These are phyloP conservation scores for Yarrowia sp. DNA, from an alignment of 805 yeast species.

Conservation along the genomic window DNA sequence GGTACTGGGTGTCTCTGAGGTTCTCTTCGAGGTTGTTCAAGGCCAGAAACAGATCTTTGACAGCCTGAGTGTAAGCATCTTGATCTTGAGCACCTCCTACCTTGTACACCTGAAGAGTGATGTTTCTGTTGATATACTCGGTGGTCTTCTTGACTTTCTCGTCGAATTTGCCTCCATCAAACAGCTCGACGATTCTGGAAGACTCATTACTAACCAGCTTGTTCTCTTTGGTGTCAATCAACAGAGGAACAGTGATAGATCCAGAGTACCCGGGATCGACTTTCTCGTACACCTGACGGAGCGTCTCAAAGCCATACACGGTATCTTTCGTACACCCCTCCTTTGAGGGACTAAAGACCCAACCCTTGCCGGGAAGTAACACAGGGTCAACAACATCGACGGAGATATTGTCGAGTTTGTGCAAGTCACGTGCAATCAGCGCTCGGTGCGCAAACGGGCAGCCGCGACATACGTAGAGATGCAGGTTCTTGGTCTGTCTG, in stretches of 20 bases:
- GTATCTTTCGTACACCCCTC: conserved; percentile 63
- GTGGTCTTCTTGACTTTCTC: conserved; percentile 58
- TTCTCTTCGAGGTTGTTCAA: conserved; percentile 73
- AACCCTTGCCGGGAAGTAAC: conserved; percentile 77
- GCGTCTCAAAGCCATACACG: conserved; percentile 62
- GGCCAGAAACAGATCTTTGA: conserved; percentile 64
- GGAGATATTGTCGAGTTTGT: conserved; percentile 64
- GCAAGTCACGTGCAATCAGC: conserved; percentile 70
- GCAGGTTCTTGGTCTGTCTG: conserved; percentile 1
- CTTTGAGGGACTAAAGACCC: conserved; percentile 75
- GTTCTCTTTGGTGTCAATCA: conserved; percentile 83
- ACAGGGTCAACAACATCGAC: conserved; percentile 87
- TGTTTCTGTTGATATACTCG: conserved; percentile 78
- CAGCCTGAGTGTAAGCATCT: conserved; percentile 77
- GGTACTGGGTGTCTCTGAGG: conserved; percentile 55
- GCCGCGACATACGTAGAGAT: conserved; percentile 75
- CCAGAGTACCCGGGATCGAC: conserved; percentile 79
- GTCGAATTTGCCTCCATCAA: conserved; percentile 64
- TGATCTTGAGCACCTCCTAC: conserved; percentile 87
- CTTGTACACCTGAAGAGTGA: conserved; percentile 93
- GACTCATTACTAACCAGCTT: conserved; percentile 93
- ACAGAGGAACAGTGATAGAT: conserved; percentile 88
- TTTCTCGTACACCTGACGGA: conserved; percentile 75
- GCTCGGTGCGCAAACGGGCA: conserved; percentile 98
- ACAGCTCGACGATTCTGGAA: conserved; percentile 69